Base-by-base conservation (phyloP, 805 yeast genomes). In the Cyberlindnera mrakii region DNA sequence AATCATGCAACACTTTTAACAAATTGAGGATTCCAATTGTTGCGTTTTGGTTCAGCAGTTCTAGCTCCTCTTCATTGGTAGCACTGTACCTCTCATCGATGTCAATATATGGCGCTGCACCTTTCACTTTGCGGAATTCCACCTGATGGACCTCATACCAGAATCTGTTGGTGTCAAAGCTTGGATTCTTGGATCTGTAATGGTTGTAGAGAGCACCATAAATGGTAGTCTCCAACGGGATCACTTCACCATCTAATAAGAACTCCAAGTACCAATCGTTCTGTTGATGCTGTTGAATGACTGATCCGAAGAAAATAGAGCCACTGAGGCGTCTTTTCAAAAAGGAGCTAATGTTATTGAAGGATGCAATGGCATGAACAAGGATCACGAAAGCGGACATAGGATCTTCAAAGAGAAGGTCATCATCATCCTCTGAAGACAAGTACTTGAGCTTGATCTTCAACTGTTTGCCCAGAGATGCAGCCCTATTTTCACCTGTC, bases 391-490 rank as follows among this genome's bases (percentile, higher is more conserved):
- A 49, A 29, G 59, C 50, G 19, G 57, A 49, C 45, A 63, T 32
- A 16, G 31, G 15, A 52, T 54, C 39, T 50, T 41, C 30, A 54
- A 60, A 6, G 55, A 51, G 10, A 13, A 11, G 30, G 16, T 33
- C 29, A 3, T 37, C 45, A 6, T 31, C 42, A 5, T 42, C 41
- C 6, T 32, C 36, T n/a, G 40, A 43, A 17, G 69, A 73, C 9
- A 62, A 65, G n/a, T 68, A 63, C 3, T 62, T 57, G 4, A 88
- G 66, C 47, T 72, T 76, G 14, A 88, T 48, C 42, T 78, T 79
- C 34, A 88, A 64, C 58, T 86, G 95, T 44, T 77, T 80, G 0
- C 89, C 85, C 73, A 89, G 71, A 0, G 82, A 72, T 0, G 79
- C 68, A 2, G 85, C 74, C 23, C 77, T 75, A 18, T 61, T 62